Percentiles rank a stretch among this genome's conserved stretches.
phyloP scores from a whole-genome alignment of 768 basidiomycete genomes.

The Russula sp. region DNA sequence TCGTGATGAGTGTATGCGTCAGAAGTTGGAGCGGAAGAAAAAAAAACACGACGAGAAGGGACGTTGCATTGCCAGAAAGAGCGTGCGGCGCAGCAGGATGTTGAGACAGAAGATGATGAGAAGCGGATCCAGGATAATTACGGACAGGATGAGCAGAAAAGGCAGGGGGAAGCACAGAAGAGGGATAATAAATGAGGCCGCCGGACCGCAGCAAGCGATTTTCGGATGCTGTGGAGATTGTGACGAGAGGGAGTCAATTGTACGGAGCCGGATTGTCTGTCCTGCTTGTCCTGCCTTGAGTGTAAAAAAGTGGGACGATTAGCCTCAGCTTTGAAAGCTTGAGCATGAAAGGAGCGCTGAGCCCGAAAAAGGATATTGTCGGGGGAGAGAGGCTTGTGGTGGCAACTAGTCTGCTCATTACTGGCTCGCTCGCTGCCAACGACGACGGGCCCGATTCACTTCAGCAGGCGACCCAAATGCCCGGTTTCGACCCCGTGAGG shows the following conservation, averaged over 20 bases:
- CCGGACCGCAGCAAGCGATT: slow-evolving; percentile 13
- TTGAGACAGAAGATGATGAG: neutral
- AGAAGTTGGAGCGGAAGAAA: no score
- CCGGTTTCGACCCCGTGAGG: slow-evolving; percentile 82
- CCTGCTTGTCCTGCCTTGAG: neutral
- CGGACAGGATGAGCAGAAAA: slow-evolving; percentile 16
- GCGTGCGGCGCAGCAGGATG: neutral
- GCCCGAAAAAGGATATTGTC: slow-evolving; percentile 23
- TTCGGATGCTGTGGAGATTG: slow-evolving; percentile 23
- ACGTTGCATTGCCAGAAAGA: neutral
- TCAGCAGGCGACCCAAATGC: slow-evolving; percentile 42
- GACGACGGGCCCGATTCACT: slow-evolving; percentile 16
- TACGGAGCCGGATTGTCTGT: no score
- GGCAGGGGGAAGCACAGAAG: slow-evolving; percentile 13
- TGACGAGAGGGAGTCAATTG: slow-evolving; percentile 12
- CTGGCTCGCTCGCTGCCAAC: slow-evolving; percentile 17
- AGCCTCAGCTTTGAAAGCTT: neutral
- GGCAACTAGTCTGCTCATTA: slow-evolving; percentile 5
- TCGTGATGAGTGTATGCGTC: slow-evolving; percentile 8
- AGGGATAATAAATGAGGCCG: no score
- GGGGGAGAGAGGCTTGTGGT: slow-evolving; percentile 18
- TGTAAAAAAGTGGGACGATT: neutral
- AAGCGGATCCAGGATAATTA: slow-evolving; percentile 16
- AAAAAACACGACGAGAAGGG: neutral
- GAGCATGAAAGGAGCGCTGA: slow-evolving; percentile 26